Evolutionary conservation across 257 asterid genomes (phyloP), one percentile per base, ranked within the genome.

Genomic region (Schizonepeta tenuifolia): DNA sequence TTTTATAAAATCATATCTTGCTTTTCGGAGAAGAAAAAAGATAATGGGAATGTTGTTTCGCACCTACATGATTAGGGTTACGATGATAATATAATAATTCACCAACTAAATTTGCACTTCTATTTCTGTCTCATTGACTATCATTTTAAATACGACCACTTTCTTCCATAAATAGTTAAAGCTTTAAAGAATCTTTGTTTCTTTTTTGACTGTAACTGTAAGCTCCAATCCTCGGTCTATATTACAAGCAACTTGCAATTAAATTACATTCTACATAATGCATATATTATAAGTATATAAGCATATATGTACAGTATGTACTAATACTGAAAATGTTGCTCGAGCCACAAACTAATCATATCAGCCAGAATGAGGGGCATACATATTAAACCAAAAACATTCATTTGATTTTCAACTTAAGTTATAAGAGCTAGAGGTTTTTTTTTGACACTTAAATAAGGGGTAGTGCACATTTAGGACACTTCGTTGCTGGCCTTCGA

Each of bases 141-240:
- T 7, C 28, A 53, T 71, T 33, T 7, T 13, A 18, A 33, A 49
- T 46, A 59, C 28, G 12, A 15, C 35, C 54, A 67, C 76, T 79
- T 81, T 68, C 69, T 56, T 66, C 75, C 77, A 38, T 33, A 79
- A 67, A 74, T 74, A 84, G 81, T 71, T 54, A 81, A 28, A 7
- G 76, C 72, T 21, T 11, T 75, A 21, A 18, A 62, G 84, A 84
- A 84, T 77, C 70, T 71, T 36, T 51, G 15, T 9, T 17, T 31
- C 76, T 33, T 70, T 43, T 81, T 77, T 73, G 54, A 69, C 82
- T 77, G 28, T 24, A 24, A 31, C 36, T 31, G 1, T 47, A 61
- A 65, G 67, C 53, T 35, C 66, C 65, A 60, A 55, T 72, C 65
- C 78, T n/a, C 55, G 50, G 68, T 44, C 49, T 21, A 20, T 53